phyloP scores from a whole-genome alignment of 176 grass and related monocot species.

The Carex littledalei region DNA sequence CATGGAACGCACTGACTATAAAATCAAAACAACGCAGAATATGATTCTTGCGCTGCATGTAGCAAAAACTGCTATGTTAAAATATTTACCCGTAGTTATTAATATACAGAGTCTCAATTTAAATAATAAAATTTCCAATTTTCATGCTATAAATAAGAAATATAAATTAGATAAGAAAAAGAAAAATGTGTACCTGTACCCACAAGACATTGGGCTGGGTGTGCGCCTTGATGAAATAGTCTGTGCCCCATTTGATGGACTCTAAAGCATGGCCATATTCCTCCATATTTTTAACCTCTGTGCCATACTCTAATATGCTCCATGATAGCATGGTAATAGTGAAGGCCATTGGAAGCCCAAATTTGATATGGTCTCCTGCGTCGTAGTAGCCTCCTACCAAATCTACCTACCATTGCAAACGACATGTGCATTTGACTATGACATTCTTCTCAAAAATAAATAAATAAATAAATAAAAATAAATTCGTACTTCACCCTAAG shows the following conservation, averaged over 20 bases:
- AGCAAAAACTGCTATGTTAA: too few relatives aligned
- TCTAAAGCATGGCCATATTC: conserved; percentile 54
- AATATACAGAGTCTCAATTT: too few relatives aligned
- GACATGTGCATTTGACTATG: neutral
- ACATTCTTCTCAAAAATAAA: neutral
- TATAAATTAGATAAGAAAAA: neutral
- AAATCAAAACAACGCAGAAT: too few relatives aligned
- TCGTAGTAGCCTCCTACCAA: conserved; percentile 89
- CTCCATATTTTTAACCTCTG: conserved; percentile 28
- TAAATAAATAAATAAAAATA: neutral
- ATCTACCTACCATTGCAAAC: conserved; percentile 39
- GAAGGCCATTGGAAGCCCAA: conserved; percentile 94
- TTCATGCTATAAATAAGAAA: too few relatives aligned
- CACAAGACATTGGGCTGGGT: conserved; percentile 59
- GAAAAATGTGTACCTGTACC: conserved; percentile 36
- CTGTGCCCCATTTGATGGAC: conserved; percentile 80
- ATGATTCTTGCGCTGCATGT: too few relatives aligned
- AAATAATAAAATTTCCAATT: too few relatives aligned
- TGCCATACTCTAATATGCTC: conserved; percentile 59
- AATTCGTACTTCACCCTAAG: neutral
- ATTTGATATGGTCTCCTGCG: conserved; percentile 93
- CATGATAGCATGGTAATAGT: conserved; percentile 71
- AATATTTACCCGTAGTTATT: too few relatives aligned
- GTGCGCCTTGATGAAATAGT: conserved; percentile 82
- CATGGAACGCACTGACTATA: too few relatives aligned